These are phyloP conservation scores for Penicillium psychrofluorescens DNA, from an alignment of 495 filamentous ascomycete genomes.

Conservation along the genomic window DNA sequence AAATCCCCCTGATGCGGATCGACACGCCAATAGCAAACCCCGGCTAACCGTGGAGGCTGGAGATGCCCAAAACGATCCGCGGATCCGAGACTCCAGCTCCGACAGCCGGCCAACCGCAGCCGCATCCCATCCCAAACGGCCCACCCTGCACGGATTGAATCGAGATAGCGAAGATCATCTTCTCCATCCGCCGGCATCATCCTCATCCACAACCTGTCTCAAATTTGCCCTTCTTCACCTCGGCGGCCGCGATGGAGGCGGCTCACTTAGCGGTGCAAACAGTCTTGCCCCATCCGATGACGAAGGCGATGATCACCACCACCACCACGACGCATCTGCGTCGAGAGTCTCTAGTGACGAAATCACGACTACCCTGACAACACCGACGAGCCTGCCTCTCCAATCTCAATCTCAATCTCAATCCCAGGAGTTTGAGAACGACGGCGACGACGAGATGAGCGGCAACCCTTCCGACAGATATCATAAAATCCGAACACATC, in stretches of 20 bases:
- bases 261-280: constrained; percentile 35
- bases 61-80: constrained; percentile 4
- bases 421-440: constrained; percentile 35
- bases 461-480: constrained; percentile 17
- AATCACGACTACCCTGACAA: no score
- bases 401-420: constrained; percentile 14
- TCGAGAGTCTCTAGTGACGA: background rate
- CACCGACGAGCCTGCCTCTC: background rate
- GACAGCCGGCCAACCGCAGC: constrained; percentile 1
- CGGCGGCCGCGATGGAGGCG: constrained; percentile 37
- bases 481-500: constrained; percentile 18
- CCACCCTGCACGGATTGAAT: constrained; percentile 10
- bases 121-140: constrained; percentile 7
- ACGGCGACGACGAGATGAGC: constrained; percentile 47
- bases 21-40: background rate
- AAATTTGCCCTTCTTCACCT: constrained; percentile 31
- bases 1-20: no score
- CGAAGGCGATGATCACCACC: constrained; percentile 20
- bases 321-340: constrained; percentile 2
- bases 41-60: background rate
- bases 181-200: constrained; percentile 21
- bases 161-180: constrained; percentile 32
- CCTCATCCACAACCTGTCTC: constrained; percentile 12
- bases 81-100: constrained; percentile 7
- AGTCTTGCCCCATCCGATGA: constrained; percentile 35